phyloP scores from a whole-genome alignment of 2,329 filamentous ascomycete genomes.

The Beauveria brongniartii region DNA sequence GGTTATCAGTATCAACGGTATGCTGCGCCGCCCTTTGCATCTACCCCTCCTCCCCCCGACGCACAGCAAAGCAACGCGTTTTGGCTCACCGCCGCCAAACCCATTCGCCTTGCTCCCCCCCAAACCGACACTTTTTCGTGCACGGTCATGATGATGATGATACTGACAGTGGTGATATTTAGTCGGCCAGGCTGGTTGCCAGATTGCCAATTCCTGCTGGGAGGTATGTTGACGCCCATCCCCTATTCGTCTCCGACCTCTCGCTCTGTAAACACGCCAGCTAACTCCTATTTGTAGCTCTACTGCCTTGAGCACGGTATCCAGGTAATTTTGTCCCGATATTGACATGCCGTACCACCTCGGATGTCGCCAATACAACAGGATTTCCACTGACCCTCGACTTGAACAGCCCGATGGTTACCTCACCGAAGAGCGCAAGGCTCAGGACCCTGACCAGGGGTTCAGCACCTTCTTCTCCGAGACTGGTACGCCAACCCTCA shows the following conservation, averaged over 20 bases:
- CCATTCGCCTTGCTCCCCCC: slow-evolving; percentile 9
- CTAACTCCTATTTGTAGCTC: slow-evolving; percentile 53
- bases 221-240: slow-evolving; percentile 63
- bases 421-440: slow-evolving; percentile 96
- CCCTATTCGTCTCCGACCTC: not conserved
- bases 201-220: slow-evolving; percentile 99
- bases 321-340: slow-evolving; percentile 58
- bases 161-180: slow-evolving; percentile 45
- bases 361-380: slow-evolving; percentile 10
- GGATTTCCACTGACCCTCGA: slow-evolving; percentile 6
- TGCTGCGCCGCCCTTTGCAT: slow-evolving; percentile 25
- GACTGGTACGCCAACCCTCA: slow-evolving; percentile 61
- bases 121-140: not conserved
- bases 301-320: slow-evolving; percentile 99
- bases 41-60: slow-evolving; percentile 22
- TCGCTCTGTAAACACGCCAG: slow-evolving; percentile 10
- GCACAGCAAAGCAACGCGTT: slow-evolving; percentile 18
- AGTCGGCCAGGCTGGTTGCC: slow-evolving; percentile 99
- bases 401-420: slow-evolving; percentile 80
- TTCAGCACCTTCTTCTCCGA: slow-evolving; percentile 99
- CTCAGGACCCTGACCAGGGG: slow-evolving; percentile 83
- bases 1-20: slow-evolving; percentile 99
- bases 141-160: not conserved
- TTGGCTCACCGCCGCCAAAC: slow-evolving; percentile 34
- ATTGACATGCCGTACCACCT: slow-evolving; percentile 9